These are phyloP conservation scores for Hemileccinum rubropunctum DNA, from an alignment of 768 basidiomycete species.

Conservation along the genomic window DNA sequence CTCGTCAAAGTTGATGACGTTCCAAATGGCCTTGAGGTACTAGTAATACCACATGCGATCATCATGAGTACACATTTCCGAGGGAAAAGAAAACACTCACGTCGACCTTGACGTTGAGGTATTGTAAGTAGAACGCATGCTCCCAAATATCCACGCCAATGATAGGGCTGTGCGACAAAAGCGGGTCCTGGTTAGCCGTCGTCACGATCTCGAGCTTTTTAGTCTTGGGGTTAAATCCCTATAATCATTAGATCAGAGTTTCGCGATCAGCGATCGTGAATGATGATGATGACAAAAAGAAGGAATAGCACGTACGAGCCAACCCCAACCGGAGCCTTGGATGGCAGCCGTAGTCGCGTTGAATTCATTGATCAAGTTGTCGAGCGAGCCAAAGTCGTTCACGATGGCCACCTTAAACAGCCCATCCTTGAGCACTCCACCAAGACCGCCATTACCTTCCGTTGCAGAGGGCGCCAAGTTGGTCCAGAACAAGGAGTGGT, in stretches of 20 bases:
- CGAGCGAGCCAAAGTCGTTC: slow-evolving; percentile 64
- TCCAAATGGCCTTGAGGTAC: slow-evolving; percentile 78
- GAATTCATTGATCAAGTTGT: slow-evolving; percentile 74
- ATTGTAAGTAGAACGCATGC: slow-evolving; percentile 95
- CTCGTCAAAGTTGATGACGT: slow-evolving; percentile 69
- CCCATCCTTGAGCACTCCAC: slow-evolving; percentile 59
- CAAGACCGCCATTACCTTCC: slow-evolving; percentile 57
- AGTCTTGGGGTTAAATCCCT: slow-evolving; percentile 69
- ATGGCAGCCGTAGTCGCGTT: slow-evolving; percentile 83
- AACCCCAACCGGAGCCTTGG: slow-evolving; percentile 96
- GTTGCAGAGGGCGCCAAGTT: slow-evolving; percentile 71
- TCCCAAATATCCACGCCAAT: slow-evolving; percentile 96
- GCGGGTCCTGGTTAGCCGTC: slow-evolving; percentile 95
- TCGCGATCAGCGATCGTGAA: background rate
- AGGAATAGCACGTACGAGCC: slow-evolving; percentile 69
- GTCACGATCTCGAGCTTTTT: slow-evolving; percentile 83
- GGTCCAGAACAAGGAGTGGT: slow-evolving; percentile 96
- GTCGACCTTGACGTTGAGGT: slow-evolving; percentile 91
- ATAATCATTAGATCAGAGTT: background rate
- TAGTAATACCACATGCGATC: slow-evolving; percentile 16
- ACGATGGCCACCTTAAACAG: slow-evolving; percentile 65
- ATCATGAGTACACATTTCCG: background rate
- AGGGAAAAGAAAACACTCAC: slow-evolving; percentile 45
- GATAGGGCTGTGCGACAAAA: slow-evolving; percentile 71
- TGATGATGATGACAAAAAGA: background rate